Base-by-base conservation (phyloP, 306 rosid species). In the Fragaria ananassa region DNA sequence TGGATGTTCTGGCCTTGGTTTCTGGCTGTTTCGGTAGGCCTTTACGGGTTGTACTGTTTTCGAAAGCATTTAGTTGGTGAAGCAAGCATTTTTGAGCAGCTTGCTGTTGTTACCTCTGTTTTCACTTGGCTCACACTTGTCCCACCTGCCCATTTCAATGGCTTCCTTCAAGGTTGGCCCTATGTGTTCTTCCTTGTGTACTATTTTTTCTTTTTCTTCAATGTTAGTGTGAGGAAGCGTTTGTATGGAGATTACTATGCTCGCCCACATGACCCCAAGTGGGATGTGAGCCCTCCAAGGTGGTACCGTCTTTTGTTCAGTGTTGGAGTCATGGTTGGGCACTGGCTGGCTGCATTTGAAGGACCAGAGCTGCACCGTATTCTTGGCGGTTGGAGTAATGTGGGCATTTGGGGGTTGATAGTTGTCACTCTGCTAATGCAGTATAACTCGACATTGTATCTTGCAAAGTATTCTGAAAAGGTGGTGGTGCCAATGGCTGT, bases 1-100 rank as follows among this genome's bases (percentile, higher is more conserved):
- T 95, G 98, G 97, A 17, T 90, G 82, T 95, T 92, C 83, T 95
- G 99, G 99, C 99, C 99, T 0, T 89, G 97, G 97, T 45, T 82
- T 71, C 77, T 85, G 60, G 97, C 97, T 65, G 18, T 78, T 57
- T 70, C 63, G 17, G 53, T 89, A 66, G 93, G 89, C 37, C 76
- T 80, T 69, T 95, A 89, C 61, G 98, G 98, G 62, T 53, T 90
- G 51, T 84, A 84, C 60, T 79, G 97, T 85, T 90, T 86, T 77
- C 77, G 85, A 31, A 95, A 88, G 82, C 93, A 95, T 57, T 18
- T 80, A 39, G 75, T 50, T 11, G 93, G 96, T 1, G 92, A 90
- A 71, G 96, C 97, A 37, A 89, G 75, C 86, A 76, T 83, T 12
- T 84, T 87, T 75, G 97, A 95, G 86, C 99, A 95, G 76, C 81